Conservation (phyloP, 2,329 filamentous ascomycete genomes). For the Fusarium sarcochroum region DNA sequence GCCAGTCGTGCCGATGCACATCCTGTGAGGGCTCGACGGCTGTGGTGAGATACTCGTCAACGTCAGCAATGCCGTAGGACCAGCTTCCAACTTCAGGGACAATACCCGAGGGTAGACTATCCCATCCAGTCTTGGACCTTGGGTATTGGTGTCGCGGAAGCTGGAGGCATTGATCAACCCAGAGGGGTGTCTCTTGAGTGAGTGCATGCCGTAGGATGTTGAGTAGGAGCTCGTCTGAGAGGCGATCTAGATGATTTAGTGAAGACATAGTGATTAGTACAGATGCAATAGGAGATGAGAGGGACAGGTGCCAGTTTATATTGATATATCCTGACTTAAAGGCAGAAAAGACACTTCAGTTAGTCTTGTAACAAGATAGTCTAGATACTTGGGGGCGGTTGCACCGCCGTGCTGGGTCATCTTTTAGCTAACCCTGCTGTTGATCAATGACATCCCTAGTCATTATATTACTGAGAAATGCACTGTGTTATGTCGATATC, state of each 20-base stretch:
- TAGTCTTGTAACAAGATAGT: not conserved
- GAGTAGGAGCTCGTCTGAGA: slow-evolving; percentile 17
- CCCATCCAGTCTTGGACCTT: not conserved
- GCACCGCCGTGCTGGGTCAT: too few relatives aligned
- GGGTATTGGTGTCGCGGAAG: not conserved
- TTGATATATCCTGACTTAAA: not conserved
- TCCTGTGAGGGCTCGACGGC: slow-evolving; percentile 6
- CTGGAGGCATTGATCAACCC: slow-evolving; percentile 11
- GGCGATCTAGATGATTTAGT: not conserved
- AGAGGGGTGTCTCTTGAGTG: slow-evolving; percentile 3
- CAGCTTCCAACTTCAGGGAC: too few relatives aligned
- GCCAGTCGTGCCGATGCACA: slow-evolving; percentile 10
- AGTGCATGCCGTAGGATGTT: slow-evolving; percentile 12
- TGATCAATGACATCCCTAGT: too few relatives aligned
- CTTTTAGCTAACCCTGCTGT: too few relatives aligned
- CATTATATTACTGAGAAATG: too few relatives aligned
- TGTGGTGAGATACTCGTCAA: not conserved
- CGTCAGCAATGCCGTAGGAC: not conserved
- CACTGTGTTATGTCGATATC: too few relatives aligned
- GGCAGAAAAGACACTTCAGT: not conserved
- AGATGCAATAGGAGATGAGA: not conserved
- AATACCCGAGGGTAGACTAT: too few relatives aligned
- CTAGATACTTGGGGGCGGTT: too few relatives aligned
- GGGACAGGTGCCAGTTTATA: not conserved
- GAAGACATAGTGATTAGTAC: not conserved